Evolutionary conservation across 2,329 filamentous ascomycete species (phyloP), one percentile per base, ranked within the genome.

Genomic region (Stagonosporopsis vannaccii): DNA sequence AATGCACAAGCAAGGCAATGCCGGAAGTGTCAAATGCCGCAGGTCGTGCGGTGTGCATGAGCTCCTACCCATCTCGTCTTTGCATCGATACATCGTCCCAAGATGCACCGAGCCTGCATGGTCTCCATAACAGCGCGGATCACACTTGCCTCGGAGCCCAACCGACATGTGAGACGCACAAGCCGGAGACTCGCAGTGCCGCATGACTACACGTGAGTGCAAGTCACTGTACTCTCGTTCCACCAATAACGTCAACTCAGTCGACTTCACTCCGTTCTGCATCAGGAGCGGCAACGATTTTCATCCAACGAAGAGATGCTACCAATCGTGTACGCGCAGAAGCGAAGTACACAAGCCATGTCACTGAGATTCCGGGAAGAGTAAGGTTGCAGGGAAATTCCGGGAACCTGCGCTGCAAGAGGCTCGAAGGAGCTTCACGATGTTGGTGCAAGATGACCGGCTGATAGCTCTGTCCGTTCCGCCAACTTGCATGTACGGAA

Each of bases 171-270:
- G 59, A 59, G 56, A 37, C 30, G 35, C 44, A 51, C 47, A 43
- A 28, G 46, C 39, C 44, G 59, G 41, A 20, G 30, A 13, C 41
- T 30, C 32, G 11, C 17, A 44, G 46, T 37, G 46, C 25, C 56
- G 54, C 58, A 59, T 40, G 35, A 43, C 43, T 48, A 53, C 65
- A 65, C 63, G 62, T 65, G 60, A 62, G 56, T 22, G n/a, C n/a
- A 28, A 39, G 23, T 28, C n/a, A 19, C 23, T 39, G 42, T 57
- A 28, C 30, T 23, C 53, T 42, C 56, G 39, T 48, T 52, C 54
- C 49, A 52, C 54, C 54, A 58, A 45, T 58, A 32, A 17, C 33
- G 43, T 46, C 36, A 22, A 40, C 46, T 30, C 46, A 49, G n/a
- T 51, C 23, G 43, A 54, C 55, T 59, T 49, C 49, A 60, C 56